Conservation (phyloP, 1,139 yeast genomes). For the Saccharomycopsis hybrid region DNA sequence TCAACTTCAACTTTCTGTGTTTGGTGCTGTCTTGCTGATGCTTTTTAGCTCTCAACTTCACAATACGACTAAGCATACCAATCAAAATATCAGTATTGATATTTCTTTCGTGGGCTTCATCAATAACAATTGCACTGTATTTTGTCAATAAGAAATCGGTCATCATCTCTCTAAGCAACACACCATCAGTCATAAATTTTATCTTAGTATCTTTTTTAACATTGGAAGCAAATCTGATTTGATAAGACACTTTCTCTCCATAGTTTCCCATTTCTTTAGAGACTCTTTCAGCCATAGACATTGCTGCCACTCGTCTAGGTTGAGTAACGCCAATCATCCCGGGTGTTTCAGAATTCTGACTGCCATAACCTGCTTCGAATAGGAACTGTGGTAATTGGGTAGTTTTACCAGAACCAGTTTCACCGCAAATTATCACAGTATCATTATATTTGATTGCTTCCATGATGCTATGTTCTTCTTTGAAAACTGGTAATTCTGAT, state of each 20-base stretch:
- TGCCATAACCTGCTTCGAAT: constrained; percentile 85
- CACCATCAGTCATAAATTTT: constrained; percentile 99
- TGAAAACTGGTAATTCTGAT: constrained; percentile 75
- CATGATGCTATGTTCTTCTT: constrained; percentile 90
- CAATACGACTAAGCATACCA: constrained; percentile 89
- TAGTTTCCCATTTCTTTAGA: constrained; percentile 76
- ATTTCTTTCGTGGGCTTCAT: constrained; percentile 97
- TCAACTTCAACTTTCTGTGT: constrained; percentile 55
- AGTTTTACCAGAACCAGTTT: constrained; percentile 80
- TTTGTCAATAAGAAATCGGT: constrained; percentile 71
- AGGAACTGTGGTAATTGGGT: constrained; percentile 75
- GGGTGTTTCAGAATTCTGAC: constrained; percentile 50
- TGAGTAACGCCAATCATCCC: constrained; percentile 97
- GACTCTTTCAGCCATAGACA: constrained; percentile 93
- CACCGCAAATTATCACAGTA: constrained; percentile 88
- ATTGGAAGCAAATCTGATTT: constrained; percentile 82
- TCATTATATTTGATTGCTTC: constrained; percentile 94
- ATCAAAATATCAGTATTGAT: constrained; percentile 92
- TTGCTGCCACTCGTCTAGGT: constrained; percentile 98
- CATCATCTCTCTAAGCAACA: constrained; percentile 86
- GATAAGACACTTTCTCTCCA: constrained; percentile 75
- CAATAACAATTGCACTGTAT: constrained; percentile 83
- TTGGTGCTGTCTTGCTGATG: constrained; percentile 35
- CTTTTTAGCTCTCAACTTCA: constrained; percentile 61
- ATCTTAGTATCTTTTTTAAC: constrained; percentile 66